Percentiles rank a stretch among this genome's conserved stretches.
Conservation (phyloP, 345 rosid species). For the Melaleuca quinquenervia region DNA sequence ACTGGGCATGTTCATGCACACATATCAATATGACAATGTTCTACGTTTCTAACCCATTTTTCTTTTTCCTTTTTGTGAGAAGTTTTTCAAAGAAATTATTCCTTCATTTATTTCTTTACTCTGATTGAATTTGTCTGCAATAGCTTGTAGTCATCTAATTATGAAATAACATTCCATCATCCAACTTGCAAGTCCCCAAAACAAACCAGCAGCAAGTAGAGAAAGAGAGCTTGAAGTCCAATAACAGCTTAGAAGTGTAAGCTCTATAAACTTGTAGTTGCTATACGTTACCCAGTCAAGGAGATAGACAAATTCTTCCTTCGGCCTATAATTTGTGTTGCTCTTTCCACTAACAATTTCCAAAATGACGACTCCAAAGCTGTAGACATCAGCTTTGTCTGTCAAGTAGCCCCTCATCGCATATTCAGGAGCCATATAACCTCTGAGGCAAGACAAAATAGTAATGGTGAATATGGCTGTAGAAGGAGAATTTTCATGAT, state of each 20-base stretch:
- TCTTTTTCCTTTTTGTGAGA: background rate
- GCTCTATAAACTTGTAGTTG: background rate
- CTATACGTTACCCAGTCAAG: constrained; percentile 62
- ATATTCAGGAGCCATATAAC: constrained; percentile 98
- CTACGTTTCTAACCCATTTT: background rate
- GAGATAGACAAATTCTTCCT: constrained; percentile 88
- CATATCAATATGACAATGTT: background rate
- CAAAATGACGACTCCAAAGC: constrained; percentile 71
- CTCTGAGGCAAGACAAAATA: constrained; percentile 24
- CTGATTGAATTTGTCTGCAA: background rate
- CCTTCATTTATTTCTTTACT: background rate
- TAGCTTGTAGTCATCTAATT: background rate
- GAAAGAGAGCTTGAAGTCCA: no score
- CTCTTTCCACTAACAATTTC: constrained; percentile 93
- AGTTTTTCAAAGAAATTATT: background rate
- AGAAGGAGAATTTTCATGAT: background rate
- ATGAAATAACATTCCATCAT: background rate
- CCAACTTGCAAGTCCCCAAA: background rate
- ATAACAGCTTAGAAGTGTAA: no score
- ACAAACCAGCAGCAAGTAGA: background rate
- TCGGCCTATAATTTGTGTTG: constrained; percentile 92
- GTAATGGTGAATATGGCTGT: background rate
- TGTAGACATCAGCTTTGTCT: constrained; percentile 86
- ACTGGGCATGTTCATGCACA: background rate
- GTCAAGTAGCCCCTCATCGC: constrained; percentile 99